These are phyloP conservation scores for Clarireedia monteithiana DNA, from an alignment of 2,329 filamentous ascomycete genomes.

Conservation along the genomic window DNA sequence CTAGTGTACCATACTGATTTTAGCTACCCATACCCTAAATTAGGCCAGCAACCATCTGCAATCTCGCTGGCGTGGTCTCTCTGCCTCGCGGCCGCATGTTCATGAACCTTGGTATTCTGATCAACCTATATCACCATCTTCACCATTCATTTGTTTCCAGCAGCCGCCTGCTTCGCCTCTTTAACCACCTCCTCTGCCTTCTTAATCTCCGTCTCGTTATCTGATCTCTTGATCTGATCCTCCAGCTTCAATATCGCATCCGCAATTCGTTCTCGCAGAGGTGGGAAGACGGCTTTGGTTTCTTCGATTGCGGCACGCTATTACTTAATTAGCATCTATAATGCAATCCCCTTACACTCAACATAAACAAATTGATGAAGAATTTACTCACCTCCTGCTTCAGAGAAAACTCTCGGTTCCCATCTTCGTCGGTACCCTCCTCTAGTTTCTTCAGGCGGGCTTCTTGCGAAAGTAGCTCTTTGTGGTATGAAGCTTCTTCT, in stretches of 20 bases:
- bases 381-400: conserved; percentile 69
- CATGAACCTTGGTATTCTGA: too few relatives aligned
- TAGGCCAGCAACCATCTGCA: too few relatives aligned
- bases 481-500: conserved; percentile 85
- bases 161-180: conserved; percentile 36
- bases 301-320: conserved; percentile 60
- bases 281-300: conserved; percentile 74
- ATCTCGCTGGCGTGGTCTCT: too few relatives aligned
- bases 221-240: conserved; percentile 59
- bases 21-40: neutral
- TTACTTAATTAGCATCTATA: conserved; percentile 3
- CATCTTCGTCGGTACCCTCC: conserved; percentile 47
- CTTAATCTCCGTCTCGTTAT: conserved; percentile 40
- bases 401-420: conserved; percentile 70
- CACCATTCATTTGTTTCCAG: neutral
- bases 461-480: conserved; percentile 71
- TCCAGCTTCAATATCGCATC: conserved; percentile 68
- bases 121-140: neutral
- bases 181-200: conserved; percentile 45
- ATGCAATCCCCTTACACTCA: neutral
- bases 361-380: neutral
- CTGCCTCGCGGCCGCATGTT: too few relatives aligned
- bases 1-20: conserved; percentile 23
- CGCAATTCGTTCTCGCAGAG: conserved; percentile 61
- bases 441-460: conserved; percentile 55